These are phyloP conservation scores for Magnusiomyces fungicola DNA, from an alignment of 1,139 yeast genomes.

Conservation along the genomic window DNA sequence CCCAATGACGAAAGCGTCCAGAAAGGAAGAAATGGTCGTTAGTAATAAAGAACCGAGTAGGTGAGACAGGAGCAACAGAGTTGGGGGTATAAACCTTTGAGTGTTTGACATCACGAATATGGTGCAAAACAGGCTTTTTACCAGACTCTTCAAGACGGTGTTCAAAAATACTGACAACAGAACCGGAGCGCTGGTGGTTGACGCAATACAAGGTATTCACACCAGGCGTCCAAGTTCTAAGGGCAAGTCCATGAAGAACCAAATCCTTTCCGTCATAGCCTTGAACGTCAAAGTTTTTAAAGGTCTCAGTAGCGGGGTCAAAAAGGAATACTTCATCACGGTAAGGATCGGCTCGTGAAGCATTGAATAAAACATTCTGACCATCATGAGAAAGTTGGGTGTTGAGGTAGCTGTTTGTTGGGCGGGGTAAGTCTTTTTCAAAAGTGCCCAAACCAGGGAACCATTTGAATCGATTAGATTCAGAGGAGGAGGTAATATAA, in stretches of 20 bases:
- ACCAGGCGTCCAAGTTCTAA: constrained; percentile 10
- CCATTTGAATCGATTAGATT: not conserved
- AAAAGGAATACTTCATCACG: constrained; percentile 11
- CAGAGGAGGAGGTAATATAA: constrained; percentile 6
- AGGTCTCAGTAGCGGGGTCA: constrained; percentile 6
- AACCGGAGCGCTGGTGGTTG: constrained; percentile 18
- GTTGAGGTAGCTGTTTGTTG: not conserved
- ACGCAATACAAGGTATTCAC: constrained; percentile 14
- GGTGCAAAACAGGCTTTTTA: constrained; percentile 10
- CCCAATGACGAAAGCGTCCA: constrained; percentile 9
- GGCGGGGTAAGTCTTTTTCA: not conserved
- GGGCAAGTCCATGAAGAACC: constrained; percentile 18
- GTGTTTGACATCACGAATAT: constrained; percentile 12
- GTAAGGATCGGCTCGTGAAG: constrained; percentile 4
- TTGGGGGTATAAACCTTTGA: constrained; percentile 17
- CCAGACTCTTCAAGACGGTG: constrained; percentile 10
- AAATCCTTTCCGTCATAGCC: constrained; percentile 12
- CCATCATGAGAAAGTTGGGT: no score
- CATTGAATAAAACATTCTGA: no score
- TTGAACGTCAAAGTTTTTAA: constrained; percentile 7
- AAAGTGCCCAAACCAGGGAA: constrained; percentile 4
- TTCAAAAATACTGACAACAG: constrained; percentile 18
- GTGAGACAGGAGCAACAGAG: constrained; percentile 16
- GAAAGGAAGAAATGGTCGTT: constrained; percentile 17
- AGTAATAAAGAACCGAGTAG: constrained; percentile 16